Conservation (phyloP, 352 stramenopile genomes). For the Globisporangium emineosum region DNA sequence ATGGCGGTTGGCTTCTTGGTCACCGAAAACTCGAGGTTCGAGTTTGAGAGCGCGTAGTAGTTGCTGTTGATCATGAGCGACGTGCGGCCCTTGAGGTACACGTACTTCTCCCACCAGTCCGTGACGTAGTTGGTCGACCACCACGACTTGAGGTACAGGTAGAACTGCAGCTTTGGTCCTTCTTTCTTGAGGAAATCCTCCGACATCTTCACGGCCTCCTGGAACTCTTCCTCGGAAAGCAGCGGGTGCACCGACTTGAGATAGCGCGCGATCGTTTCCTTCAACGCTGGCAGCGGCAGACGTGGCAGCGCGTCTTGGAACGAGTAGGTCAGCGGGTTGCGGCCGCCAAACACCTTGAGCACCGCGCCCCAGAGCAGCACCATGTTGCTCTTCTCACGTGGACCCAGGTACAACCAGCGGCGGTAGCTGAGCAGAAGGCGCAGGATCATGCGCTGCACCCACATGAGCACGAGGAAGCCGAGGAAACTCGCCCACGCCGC, state of each 20-base stretch:
- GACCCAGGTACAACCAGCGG: conserved; percentile 82
- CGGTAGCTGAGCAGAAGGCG: conserved; percentile 84
- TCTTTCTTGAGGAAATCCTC: conserved; percentile 86
- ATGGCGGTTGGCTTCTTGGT: conserved; percentile 62
- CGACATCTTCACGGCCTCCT: conserved; percentile 79
- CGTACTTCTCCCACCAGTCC: conserved; percentile 90
- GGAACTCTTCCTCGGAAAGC: conserved; percentile 84
- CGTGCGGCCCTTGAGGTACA: conserved; percentile 85
- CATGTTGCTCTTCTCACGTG: conserved; percentile 60
- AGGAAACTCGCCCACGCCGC: conserved; percentile 79
- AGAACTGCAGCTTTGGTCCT: conserved; percentile 88
- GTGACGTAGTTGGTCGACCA: conserved; percentile 89
- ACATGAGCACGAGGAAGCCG: conserved; percentile 83
- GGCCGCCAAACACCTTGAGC: conserved; percentile 81
- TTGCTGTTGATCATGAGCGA: conserved; percentile 92
- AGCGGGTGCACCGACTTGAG: conserved; percentile 92
- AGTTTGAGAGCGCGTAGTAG: conserved; percentile 83
- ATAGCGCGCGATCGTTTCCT: conserved; percentile 91
- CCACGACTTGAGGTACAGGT: conserved; percentile 89
- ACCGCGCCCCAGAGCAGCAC: conserved; percentile 72
- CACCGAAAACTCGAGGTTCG: conserved; percentile 59
- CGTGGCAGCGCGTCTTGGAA: conserved; percentile 91
- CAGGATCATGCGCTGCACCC: conserved; percentile 77
- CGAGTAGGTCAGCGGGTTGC: conserved; percentile 84
- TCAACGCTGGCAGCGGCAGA: conserved; percentile 91